A percentile compares a stretch with the other conserved stretches of the same genome.
Conservation (phyloP, 345 rosid species). For the Populus pruinosa region DNA sequence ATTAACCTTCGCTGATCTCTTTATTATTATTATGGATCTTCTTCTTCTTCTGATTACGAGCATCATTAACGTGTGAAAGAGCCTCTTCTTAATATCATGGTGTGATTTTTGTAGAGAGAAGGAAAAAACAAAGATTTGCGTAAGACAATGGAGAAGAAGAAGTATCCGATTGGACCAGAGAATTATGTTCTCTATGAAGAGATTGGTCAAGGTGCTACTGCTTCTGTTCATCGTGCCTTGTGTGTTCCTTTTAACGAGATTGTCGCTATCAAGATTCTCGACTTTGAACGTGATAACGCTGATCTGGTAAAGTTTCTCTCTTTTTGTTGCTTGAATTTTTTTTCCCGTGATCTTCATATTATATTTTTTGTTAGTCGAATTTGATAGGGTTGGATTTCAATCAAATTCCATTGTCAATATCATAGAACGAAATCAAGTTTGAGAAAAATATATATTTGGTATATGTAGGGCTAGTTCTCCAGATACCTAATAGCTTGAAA, state of each 20-base stretch:
- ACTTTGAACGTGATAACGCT: slow-evolving; percentile 83
- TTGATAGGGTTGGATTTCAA: background rate
- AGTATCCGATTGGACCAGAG: slow-evolving; percentile 86
- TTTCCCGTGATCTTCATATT: background rate
- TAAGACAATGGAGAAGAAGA: slow-evolving; percentile 66
- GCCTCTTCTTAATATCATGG: background rate
- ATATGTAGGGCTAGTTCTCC: no score
- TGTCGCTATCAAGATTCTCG: slow-evolving; percentile 93
- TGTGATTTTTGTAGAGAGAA: background rate
- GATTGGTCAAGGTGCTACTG: slow-evolving; percentile 91
- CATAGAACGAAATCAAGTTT: background rate
- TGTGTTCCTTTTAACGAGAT: slow-evolving; percentile 67
- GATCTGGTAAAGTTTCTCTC: slow-evolving; percentile 56
- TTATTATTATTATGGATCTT: background rate
- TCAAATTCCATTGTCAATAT: background rate
- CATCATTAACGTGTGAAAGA: background rate
- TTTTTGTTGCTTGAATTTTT: background rate
- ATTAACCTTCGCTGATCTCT: background rate
- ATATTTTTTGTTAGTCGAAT: background rate
- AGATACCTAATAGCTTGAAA: no score
- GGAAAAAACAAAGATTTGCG: no score
- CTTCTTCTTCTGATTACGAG: background rate
- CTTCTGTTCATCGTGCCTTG: slow-evolving; percentile 77
- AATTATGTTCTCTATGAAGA: slow-evolving; percentile 67
- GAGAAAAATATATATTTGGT: no score